Evolutionary conservation across 176 grass and related monocot genomes (phyloP), one percentile per base, ranked within the genome.

Genomic region (Tillandsia fasciculata): DNA sequence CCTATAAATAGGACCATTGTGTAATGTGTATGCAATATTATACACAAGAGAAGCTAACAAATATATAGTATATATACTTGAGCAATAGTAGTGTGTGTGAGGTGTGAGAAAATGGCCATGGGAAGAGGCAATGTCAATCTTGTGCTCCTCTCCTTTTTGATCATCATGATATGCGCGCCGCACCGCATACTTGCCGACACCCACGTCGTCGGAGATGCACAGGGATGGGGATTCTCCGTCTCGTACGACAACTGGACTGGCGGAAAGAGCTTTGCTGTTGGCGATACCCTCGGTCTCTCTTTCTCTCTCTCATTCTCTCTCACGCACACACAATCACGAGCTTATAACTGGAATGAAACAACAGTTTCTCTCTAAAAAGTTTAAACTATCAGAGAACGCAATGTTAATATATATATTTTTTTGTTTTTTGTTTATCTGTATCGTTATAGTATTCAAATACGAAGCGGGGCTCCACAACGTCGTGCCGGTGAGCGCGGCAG

Each of bases 221-320:
- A 83, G 22, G 85, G 90, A 2, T 92, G 90, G 85, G 90, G 85
- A 22, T 86, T 88, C 53, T 83, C 83, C 1, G 68, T 88, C 52
- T 86, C 85, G 2, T 92, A 88, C 14, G 80, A 82, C 49, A 70
- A 77, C 52, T 92, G 90, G 90, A 53, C 90, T 14, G 64, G 50
- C 52, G 65, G 67, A 8, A 81, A 83, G 27, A 72, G 28, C 50
- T 92, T 92, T 59, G 66, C 63, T 5, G 33, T 82, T 9, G 82
- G 85, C 3, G 90, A 92, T 56, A 68, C 79, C 1, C 76, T 92
- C 11, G 73, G 90, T 92, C 33, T 56, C 63, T 57, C 67, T 67
- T 49, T 26, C 48, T 67, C 52, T 28, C 8, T 66, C 72, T 47
- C 53, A 0, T 20, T 20, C 20, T 20, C 20, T 20, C 20, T 20